Percentiles rank a stretch among this genome's conserved stretches.
Evolutionary conservation across 2,329 filamentous ascomycete species (phyloP).

Genomic region (Orbilia oligospora): DNA sequence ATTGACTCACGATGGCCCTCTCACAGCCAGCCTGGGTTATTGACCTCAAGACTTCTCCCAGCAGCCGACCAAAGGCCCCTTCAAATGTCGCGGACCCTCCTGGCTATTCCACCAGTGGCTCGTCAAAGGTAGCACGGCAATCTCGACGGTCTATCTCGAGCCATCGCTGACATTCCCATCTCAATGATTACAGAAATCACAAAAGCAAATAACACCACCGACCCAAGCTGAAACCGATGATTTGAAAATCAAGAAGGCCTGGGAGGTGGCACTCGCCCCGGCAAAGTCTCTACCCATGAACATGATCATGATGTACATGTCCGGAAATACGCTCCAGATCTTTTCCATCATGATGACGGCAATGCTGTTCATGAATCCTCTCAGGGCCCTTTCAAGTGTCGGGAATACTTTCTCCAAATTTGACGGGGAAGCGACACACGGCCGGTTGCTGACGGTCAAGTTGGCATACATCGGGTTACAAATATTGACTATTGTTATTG

Average conservation of each 20-base stretch:
- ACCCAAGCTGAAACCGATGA: slow-evolving; percentile 90
- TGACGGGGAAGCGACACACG: slow-evolving; percentile 82
- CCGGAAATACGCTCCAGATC: slow-evolving; percentile 96
- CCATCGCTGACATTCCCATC: slow-evolving; percentile 64
- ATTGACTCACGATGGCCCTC: slow-evolving; percentile 37
- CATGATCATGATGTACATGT: slow-evolving; percentile 99
- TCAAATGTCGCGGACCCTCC: slow-evolving; percentile 84
- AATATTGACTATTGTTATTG: slow-evolving; percentile 83
- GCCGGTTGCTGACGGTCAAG: slow-evolving; percentile 83
- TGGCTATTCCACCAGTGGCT: slow-evolving; percentile 77
- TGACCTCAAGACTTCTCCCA: slow-evolving; percentile 80
- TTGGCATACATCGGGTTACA: slow-evolving; percentile 90
- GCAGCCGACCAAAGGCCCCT: slow-evolving; percentile 75
- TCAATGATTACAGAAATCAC: slow-evolving; percentile 66
- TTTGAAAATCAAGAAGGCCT: slow-evolving; percentile 97
- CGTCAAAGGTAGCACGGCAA: slow-evolving; percentile 55
- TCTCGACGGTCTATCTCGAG: slow-evolving; percentile 67
- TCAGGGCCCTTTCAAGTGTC: slow-evolving; percentile 85
- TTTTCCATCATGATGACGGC: slow-evolving; percentile 99
- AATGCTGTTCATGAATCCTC: slow-evolving; percentile 97
- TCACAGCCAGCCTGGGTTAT: slow-evolving; percentile 76
- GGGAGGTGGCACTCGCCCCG: slow-evolving; percentile 94
- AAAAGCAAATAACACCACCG: slow-evolving; percentile 74
- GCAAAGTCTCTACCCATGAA: slow-evolving; percentile 98
- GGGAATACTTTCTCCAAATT: slow-evolving; percentile 92